Conservation (phyloP, 495 filamentous ascomycete species). For the Penicillium crystallinum region DNA sequence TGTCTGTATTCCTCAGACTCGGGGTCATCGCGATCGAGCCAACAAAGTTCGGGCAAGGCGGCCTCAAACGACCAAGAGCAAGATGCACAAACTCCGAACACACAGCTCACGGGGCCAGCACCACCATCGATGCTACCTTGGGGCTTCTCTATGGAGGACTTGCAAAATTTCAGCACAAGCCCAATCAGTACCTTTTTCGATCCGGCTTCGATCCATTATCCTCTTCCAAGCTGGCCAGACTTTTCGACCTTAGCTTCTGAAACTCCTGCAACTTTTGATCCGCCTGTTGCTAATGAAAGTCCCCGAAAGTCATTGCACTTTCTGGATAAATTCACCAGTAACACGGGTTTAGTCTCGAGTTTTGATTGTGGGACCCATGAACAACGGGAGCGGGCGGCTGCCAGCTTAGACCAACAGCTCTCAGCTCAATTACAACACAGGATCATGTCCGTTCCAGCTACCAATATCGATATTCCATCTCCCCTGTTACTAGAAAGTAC, state of each 20-base stretch:
- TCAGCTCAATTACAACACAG: not conserved
- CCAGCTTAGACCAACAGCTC: slow-evolving; percentile 5
- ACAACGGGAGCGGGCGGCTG: slow-evolving; percentile 12
- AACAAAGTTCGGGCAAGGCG: not conserved
- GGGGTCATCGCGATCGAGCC: not conserved
- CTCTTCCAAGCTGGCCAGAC: slow-evolving; percentile 6
- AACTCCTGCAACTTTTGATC: not conserved
- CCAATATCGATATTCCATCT: not conserved
- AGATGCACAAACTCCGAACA: too few relatives aligned
- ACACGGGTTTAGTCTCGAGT: slow-evolving; percentile 15
- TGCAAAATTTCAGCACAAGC: not conserved
- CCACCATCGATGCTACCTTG: not conserved
- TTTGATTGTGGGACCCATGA: slow-evolving; percentile 20
- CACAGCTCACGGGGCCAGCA: not conserved
- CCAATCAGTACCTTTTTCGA: slow-evolving; percentile 1
- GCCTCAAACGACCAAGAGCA: not conserved
- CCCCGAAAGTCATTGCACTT: slow-evolving; percentile 11
- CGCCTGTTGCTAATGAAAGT: not conserved
- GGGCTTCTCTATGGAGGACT: not conserved
- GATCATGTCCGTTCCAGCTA: not conserved
- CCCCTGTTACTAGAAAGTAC: slow-evolving; percentile 1
- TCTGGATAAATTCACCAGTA: slow-evolving; percentile 18
- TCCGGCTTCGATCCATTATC: not conserved
- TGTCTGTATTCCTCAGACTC: slow-evolving; percentile 12
- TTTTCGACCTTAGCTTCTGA: not conserved